A percentile compares a stretch with the other conserved stretches of the same genome.
Conservation (phyloP, 176 grass and related monocot species). For the Zoysia pacifica region DNA sequence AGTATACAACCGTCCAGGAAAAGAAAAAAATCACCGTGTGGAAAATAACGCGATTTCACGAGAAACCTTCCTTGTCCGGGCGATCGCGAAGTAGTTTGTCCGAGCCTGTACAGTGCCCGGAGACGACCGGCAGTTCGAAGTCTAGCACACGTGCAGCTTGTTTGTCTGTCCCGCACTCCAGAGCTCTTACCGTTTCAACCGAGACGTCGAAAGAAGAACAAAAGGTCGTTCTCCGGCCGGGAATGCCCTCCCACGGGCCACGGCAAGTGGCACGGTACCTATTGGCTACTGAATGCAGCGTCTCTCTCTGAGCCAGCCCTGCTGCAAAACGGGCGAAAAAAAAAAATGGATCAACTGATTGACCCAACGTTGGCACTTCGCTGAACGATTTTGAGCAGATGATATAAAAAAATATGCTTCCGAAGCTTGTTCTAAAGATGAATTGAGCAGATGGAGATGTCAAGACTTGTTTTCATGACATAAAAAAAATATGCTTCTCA, state of each 20-base stretch:
- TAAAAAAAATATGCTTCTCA: background rate
- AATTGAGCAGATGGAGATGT: too few relatives aligned
- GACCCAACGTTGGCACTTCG: background rate
- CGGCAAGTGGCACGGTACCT: background rate
- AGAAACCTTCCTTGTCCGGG: background rate
- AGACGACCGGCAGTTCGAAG: background rate
- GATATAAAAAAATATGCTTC: background rate
- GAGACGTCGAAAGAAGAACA: background rate
- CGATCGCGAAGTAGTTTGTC: background rate
- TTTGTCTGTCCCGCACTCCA: background rate
- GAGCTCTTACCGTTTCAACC: constrained; percentile 2
- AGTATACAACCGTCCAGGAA: background rate
- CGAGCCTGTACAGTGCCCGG: background rate
- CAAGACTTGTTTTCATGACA: too few relatives aligned
- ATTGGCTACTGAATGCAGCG: background rate
- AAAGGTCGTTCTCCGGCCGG: background rate
- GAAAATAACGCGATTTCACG: background rate
- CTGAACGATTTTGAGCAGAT: background rate
- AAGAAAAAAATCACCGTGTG: background rate
- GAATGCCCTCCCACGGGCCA: background rate
- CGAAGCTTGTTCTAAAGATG: background rate
- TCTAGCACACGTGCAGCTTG: background rate
- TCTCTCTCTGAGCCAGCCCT: too few relatives aligned
- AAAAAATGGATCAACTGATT: background rate
- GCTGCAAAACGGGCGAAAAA: too few relatives aligned